Evolutionary conservation across 257 asterid genomes (phyloP), one percentile per base, ranked within the genome.

Genomic region (Solanum paucissectum): DNA sequence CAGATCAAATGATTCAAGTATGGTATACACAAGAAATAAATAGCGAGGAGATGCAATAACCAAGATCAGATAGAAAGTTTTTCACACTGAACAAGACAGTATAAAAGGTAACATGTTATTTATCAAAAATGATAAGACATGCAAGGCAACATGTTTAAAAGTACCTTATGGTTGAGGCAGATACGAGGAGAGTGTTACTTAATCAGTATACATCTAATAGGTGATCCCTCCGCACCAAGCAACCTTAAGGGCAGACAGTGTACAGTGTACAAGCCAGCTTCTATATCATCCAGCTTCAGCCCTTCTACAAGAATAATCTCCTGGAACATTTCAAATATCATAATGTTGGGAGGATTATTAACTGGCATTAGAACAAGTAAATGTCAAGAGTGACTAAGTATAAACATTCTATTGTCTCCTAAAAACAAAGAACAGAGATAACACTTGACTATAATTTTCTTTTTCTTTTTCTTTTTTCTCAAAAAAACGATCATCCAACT

Each of bases 191-290:
- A 32, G 44, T 34, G 87, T 94, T 93, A 95, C 89, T 94, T 95
- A 33, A 95, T 94, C 52, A 97, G 97, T 90, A 97, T 97, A 92
- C 99, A 97, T 89, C 99, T 92, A 12, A 96, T 95, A 40, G 99
- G 99, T 9, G 99, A 97, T 75, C 99, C 99, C 91, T 96, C 99
- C 2, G 99, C 93, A 34, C 99, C 99, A 9, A 94, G 88, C 95
- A 97, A 88, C 87, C 99, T 94, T 89, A 97, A 87, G 77, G 98
- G 99, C 88, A 97, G 89, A 92, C 98, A 97, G 88, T 97, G 99
- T 23, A 97, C 96, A 1, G 91, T 83, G 83, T 97, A 97, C 75
- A 93, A 11, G 88, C 99, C 98, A 55, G 95, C 88, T 86, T 90
- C 87, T 13, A 90, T 93, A 3, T 88, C 93, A 4, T 94, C 99